Evolutionary conservation across 164 flowering plant species (phyloP).

Genomic region (Taxillus chinensis): DNA sequence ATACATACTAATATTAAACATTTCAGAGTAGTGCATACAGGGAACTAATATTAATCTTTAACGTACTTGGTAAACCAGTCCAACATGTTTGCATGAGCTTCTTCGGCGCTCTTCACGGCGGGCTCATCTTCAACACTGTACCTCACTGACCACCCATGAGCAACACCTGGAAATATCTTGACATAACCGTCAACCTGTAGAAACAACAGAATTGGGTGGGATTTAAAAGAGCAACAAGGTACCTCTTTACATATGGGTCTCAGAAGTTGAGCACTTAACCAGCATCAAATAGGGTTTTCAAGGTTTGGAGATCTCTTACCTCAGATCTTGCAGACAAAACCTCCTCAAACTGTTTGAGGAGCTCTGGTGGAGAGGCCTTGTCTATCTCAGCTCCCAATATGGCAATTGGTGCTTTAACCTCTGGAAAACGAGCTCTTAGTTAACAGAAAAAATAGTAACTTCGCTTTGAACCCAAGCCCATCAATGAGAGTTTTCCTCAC

Average conservation of each 20-base stretch:
- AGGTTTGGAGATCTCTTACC: constrained; percentile 9
- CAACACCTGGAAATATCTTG: constrained; percentile 25
- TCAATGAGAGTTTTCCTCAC: too few relatives aligned
- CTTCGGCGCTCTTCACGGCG: constrained; percentile 24
- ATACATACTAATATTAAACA: too few relatives aligned
- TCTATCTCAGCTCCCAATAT: constrained; percentile 25
- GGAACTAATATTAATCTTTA: background rate
- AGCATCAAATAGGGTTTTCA: background rate
- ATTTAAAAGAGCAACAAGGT: too few relatives aligned
- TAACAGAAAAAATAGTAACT: too few relatives aligned
- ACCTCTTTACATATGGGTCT: too few relatives aligned
- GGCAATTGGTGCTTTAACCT: constrained; percentile 14
- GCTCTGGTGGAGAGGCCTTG: constrained; percentile 19
- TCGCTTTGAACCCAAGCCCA: too few relatives aligned
- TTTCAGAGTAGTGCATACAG: too few relatives aligned
- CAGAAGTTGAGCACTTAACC: background rate
- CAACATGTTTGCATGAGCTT: constrained; percentile 26
- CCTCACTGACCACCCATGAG: constrained; percentile 35
- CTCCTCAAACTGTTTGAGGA: constrained; percentile 22
- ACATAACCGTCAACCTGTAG: constrained; percentile 19
- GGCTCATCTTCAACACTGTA: constrained; percentile 21
- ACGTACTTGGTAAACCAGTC: constrained; percentile 20
- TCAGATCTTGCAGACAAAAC: constrained; percentile 11
- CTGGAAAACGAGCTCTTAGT: constrained; percentile 4
- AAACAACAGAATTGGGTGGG: background rate